Evolutionary conservation across 176 grass and related monocot species (phyloP), one percentile per base, ranked within the genome.

Genomic region (Eremochloa ophiuroides): DNA sequence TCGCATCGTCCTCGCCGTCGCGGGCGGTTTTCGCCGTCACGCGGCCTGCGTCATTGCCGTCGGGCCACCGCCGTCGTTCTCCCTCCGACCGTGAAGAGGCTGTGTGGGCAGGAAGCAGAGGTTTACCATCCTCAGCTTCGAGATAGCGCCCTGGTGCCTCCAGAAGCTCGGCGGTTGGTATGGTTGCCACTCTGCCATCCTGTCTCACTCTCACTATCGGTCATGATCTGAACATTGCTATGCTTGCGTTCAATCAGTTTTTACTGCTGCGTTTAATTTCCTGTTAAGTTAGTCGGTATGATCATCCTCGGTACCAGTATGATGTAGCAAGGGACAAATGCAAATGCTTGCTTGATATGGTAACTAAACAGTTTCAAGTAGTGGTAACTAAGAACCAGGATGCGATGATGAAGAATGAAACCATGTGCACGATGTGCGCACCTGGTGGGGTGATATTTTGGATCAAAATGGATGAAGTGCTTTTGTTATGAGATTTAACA

Each of bases 221-320:
- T 16, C 41, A 80, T 83, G 75, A 76, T 25, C 71, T 76, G 86
- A 80, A 80, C 67, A 60, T 83, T 29, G 7, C n/a, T n/a, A n/a
- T 43, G 42, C 9, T 28, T 66, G 69, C 44, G 11, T 0, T 71
- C 50, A 23, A 53, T 78, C 59, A 38, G 33, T 27, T 34, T 85
- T 66, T 22, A 17, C 27, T 50, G 62, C 22, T 50, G 48, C 66
- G n/a, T 56, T 33, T 74, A 55, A 23, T 55, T 74, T 35, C 23
- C 10, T 74, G 18, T 74, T 10, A 35, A 18, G 72, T 74, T 63
- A 16, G 13, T 53, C 37, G 23, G 20, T 53, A 58, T 64, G 62
- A 33, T 64, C 7, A 23, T 23, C 22, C 33, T 55, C 42, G 8
- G 1, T 22, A 25, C 1, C 37, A 23, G 73, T 59, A 59, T 27